A percentile compares a stretch with the other conserved stretches of the same genome.
Conservation (phyloP, 495 filamentous ascomycete species). For the Thermothielavioides terrestris region DNA sequence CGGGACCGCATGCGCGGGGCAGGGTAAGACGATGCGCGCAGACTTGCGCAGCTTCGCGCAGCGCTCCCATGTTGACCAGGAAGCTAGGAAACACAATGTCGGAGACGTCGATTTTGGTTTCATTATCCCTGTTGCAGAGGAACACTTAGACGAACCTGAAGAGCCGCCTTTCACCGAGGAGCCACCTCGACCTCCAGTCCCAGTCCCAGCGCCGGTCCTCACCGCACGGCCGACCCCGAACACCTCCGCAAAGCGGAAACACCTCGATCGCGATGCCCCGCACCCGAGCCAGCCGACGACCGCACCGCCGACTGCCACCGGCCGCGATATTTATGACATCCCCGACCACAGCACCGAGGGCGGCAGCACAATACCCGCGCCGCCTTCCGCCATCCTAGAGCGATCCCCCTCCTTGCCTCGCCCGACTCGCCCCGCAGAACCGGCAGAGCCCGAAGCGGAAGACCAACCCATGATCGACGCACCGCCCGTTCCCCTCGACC, state of each 20-base stretch:
- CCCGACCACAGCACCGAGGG: constrained; percentile 12
- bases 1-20: constrained; percentile 45
- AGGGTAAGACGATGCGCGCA: constrained; percentile 28
- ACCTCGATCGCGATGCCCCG: constrained; percentile 8
- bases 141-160: neutral
- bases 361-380: neutral
- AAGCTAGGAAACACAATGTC: constrained; percentile 32
- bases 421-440: neutral
- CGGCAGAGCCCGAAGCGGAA: neutral
- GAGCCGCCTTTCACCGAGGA: neutral
- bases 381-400: neutral
- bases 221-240: constrained; percentile 30
- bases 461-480: constrained; percentile 9
- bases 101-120: constrained; percentile 40
- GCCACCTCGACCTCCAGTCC: constrained; percentile 16
- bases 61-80: constrained; percentile 2
- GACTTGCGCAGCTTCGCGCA: neutral
- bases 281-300: neutral
- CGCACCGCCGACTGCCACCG: constrained; percentile 2
- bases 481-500: neutral
- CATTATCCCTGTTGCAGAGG: constrained; percentile 29
- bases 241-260: constrained; percentile 35
- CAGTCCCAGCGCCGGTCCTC: constrained; percentile 5
- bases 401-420: neutral
- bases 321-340: constrained; percentile 12